Percentiles rank a stretch among this genome's conserved stretches.
These are phyloP conservation scores for Toxoplasma gondii DNA, from an alignment of 169 alveolate genomes.

Conservation along the genomic window DNA sequence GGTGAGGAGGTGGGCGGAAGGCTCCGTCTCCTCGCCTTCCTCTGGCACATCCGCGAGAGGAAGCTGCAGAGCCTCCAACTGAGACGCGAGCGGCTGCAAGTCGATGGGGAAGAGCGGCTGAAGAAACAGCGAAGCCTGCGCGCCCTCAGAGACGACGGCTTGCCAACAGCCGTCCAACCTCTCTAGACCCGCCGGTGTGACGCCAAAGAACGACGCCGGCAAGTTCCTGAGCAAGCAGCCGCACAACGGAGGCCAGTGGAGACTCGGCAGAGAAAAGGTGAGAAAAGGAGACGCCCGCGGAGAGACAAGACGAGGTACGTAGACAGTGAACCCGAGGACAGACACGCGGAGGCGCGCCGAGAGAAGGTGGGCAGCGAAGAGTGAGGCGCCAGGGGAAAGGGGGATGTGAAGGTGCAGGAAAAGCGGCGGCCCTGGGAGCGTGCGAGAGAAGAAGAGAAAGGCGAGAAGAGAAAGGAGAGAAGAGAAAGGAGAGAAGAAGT, in stretches of 20 bases:
- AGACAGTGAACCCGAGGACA: too few relatives aligned
- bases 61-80: not conserved
- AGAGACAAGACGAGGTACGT: too few relatives aligned
- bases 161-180: not conserved
- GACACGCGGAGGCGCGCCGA: too few relatives aligned
- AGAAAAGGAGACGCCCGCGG: too few relatives aligned
- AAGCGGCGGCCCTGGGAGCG: too few relatives aligned
- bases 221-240: not conserved
- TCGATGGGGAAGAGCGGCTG: not conserved
- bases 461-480: too few relatives aligned
- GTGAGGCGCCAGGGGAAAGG: not conserved
- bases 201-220: slow-evolving; percentile 13
- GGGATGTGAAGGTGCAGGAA: too few relatives aligned
- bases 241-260: not conserved
- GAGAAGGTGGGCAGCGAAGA: not conserved
- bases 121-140: not conserved
- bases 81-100: not conserved
- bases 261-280: not conserved
- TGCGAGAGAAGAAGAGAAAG: too few relatives aligned
- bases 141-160: not conserved
- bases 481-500: too few relatives aligned
- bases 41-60: not conserved
- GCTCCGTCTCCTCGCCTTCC: not conserved
- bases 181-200: not conserved
- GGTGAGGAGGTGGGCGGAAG: not conserved